Conservation (phyloP, 208 protist genomes). For the Crithidia fasciculata region DNA sequence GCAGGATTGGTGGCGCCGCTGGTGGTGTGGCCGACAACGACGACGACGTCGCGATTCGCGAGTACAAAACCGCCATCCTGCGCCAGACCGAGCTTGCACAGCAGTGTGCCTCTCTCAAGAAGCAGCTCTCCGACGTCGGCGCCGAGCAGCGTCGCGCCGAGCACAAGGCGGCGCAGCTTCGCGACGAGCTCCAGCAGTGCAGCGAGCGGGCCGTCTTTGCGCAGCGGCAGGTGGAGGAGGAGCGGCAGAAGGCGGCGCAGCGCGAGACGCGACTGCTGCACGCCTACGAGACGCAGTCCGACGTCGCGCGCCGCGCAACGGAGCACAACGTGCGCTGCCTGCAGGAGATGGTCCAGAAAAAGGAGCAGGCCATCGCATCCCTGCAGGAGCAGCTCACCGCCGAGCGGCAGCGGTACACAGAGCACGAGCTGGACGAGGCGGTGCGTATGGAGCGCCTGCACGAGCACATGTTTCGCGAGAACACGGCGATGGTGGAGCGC, state of each 20-base stretch:
- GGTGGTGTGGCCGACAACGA: conserved; percentile 26
- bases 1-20: background rate
- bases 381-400: conserved; percentile 78
- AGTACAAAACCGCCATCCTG: conserved; percentile 74
- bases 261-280: conserved; percentile 62
- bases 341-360: conserved; percentile 78
- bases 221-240: conserved; percentile 70
- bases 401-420: conserved; percentile 73
- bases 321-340: conserved; percentile 85
- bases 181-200: conserved; percentile 53
- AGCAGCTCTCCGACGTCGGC: conserved; percentile 40
- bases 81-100: conserved; percentile 61
- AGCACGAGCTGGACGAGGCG: conserved; percentile 79
- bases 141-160: conserved; percentile 37
- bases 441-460: conserved; percentile 84
- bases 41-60: conserved; percentile 61
- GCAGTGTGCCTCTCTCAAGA: conserved; percentile 60
- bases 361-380: conserved; percentile 67
- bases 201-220: conserved; percentile 46
- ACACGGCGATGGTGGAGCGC: conserved; percentile 82
- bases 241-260: conserved; percentile 58
- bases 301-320: conserved; percentile 72
- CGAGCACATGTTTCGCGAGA: conserved; percentile 84
- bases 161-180: conserved; percentile 40
- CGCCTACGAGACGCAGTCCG: conserved; percentile 76